Conservation (phyloP, 208 protist genomes). For the Strigomonas culicis region DNA sequence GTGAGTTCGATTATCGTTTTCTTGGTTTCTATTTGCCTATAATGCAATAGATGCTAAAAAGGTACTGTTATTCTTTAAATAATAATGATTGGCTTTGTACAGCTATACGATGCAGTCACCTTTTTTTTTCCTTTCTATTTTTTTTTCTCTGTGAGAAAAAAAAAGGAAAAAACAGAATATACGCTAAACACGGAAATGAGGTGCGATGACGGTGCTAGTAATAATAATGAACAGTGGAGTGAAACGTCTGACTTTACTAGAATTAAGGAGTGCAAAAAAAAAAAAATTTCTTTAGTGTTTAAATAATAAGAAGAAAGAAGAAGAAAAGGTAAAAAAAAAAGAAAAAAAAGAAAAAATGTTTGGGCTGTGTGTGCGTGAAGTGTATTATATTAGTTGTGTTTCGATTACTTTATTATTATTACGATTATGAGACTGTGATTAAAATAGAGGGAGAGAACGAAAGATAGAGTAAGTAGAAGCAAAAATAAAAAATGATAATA, state of each 20-base stretch:
- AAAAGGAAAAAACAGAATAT: constrained; percentile 17
- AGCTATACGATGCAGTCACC: neutral
- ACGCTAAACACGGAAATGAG: too few relatives aligned
- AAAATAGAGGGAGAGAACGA: too few relatives aligned
- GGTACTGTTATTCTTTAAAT: constrained; percentile 7
- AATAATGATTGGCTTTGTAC: neutral
- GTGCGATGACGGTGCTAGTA: neutral
- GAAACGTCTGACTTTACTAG: too few relatives aligned
- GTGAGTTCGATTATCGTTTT: neutral
- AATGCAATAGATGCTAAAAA: constrained; percentile 17
- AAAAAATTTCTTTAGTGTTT: neutral
- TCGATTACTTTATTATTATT: too few relatives aligned
- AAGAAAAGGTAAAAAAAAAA: constrained; percentile 10
- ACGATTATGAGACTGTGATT: too few relatives aligned
- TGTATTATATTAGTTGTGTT: too few relatives aligned
- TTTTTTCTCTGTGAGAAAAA: constrained; percentile 9
- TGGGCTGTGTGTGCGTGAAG: too few relatives aligned
- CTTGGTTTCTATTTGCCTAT: constrained; percentile 1
- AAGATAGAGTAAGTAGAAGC: too few relatives aligned
- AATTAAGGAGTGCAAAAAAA: constrained; percentile 11
- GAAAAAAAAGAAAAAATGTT: constrained; percentile 10
- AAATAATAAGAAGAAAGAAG: constrained; percentile 13
- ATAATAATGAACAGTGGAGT: too few relatives aligned
- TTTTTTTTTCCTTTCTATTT: neutral
- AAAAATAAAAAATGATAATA: constrained; percentile 4